Base-by-base conservation (phyloP, 2,329 filamentous ascomycete species). In the Fusarium burgessii region DNA sequence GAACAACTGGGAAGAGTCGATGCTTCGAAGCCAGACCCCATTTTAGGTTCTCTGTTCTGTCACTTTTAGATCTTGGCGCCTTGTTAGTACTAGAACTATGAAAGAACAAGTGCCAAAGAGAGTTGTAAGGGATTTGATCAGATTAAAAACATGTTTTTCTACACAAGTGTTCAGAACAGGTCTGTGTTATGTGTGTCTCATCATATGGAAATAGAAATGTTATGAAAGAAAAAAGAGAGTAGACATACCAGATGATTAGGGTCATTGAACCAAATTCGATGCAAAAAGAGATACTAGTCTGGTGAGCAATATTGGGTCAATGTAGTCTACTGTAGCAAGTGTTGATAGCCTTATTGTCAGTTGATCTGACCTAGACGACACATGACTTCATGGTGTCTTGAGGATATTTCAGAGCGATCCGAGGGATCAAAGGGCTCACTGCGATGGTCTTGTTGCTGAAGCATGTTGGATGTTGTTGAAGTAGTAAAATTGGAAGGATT, bases 91-190 rank as follows among this genome's bases (percentile, higher is more conserved):
- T 20, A 64, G 36, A 18, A 35, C 27, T 29, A 36, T 66, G 36
- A 54, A 63, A 70, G 52, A 47, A 45, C 35, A 56, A 49, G 38
- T 40, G 32, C 49, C 45, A 62, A 50, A 58, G 47, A 43, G 58
- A 35, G 32, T 41, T 42, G 40, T 32, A 43, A 58, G 41, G 15
- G 46, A 68, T 73, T 75, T 63, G 49, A 69, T 76, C 74, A 76
- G 74, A 73, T 66, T 25, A 65, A 27, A 72, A 73, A 58, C 71
- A 76, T 74, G 38, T 68, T 74, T 72, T 71, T 80, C 78, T 71
- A 78, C 77, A 78, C 46, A 68, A 55, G 25, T 62, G 49, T 79
- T 77, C 76, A 75, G 78, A 79, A 79, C 77, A 80, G 77, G 78
- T 79, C 77, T 78, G 77, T 79, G 77, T 74, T 77, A 76, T 74